These are phyloP conservation scores for Crithidia fasciculata DNA, from an alignment of 208 protist genomes.

Conservation along the genomic window DNA sequence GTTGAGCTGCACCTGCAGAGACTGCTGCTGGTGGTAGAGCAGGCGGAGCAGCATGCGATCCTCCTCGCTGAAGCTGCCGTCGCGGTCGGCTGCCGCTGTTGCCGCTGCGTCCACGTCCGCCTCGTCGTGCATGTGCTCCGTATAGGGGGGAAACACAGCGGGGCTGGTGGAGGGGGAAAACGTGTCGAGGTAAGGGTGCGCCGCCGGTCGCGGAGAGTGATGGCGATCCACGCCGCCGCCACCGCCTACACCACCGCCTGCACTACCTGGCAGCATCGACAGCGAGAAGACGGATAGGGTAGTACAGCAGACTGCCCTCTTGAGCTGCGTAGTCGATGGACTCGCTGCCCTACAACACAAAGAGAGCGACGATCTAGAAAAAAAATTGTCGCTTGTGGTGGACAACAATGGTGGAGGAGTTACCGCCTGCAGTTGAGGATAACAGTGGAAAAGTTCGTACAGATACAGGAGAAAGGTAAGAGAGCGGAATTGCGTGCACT, in stretches of 20 bases:
- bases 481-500: too few relatives aligned
- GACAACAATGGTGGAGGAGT: too few relatives aligned
- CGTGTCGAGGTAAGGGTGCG: slow-evolving; percentile 22
- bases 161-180: not conserved
- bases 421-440: too few relatives aligned
- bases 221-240: slow-evolving; percentile 10
- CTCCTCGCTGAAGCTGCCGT: slow-evolving; percentile 50
- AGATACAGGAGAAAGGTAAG: too few relatives aligned
- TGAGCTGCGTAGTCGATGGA: not conserved
- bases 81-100: not conserved
- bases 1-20: slow-evolving; percentile 83
- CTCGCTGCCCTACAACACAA: too few relatives aligned
- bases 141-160: slow-evolving; percentile 7
- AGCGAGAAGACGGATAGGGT: not conserved
- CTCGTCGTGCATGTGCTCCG: not conserved
- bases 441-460: too few relatives aligned
- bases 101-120: not conserved
- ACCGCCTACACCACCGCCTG: slow-evolving; percentile 6
- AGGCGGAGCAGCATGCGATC: slow-evolving; percentile 80
- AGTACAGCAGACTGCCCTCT: not conserved
- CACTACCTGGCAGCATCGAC: slow-evolving; percentile 16
- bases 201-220: not conserved
- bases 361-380: not conserved
- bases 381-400: too few relatives aligned
- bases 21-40: slow-evolving; percentile 85